Evolutionary conservation across 306 rosid genomes (phyloP).

Genomic region (Vigna unguiculata): DNA sequence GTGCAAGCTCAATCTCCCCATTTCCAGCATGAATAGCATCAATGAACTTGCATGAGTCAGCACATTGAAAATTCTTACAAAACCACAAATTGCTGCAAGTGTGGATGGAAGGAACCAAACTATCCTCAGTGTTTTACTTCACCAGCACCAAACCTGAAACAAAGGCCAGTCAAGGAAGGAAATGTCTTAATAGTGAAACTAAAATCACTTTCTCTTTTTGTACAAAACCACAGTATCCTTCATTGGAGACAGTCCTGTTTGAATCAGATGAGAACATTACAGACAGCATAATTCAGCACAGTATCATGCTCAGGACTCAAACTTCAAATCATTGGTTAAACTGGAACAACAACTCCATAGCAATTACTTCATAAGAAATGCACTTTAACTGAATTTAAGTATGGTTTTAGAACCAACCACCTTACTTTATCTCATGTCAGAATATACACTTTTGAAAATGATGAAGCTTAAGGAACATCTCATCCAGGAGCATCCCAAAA

Average conservation of each 20-base stretch:
- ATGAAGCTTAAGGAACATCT: conserved; percentile 34
- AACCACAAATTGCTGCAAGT: conserved; percentile 42
- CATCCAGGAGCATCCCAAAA: background rate
- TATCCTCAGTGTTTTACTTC: conserved; percentile 31
- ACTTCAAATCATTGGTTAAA: background rate
- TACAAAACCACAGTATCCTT: background rate
- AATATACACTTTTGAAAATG: conserved; percentile 27
- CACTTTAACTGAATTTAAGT: conserved; percentile 5
- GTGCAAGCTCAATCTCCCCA: conserved; percentile 38
- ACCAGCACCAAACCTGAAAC: conserved; percentile 50
- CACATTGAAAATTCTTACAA: conserved; percentile 35
- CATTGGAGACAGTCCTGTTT: background rate
- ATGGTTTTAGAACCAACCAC: conserved; percentile 7
- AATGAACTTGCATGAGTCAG: conserved; percentile 46
- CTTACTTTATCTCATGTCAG: conserved; percentile 13
- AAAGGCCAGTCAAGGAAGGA: conserved; percentile 23
- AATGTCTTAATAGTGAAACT: conserved; percentile 34
- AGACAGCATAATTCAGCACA: background rate
- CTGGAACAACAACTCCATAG: background rate
- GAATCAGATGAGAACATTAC: background rate
- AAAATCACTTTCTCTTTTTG: background rate
- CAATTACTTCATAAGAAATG: background rate
- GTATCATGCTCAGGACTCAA: background rate
- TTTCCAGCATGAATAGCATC: conserved; percentile 45
- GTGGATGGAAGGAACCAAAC: conserved; percentile 16